phyloP scores from a whole-genome alignment of 2,329 filamentous ascomycete genomes.

The Rutstroemia sp. region DNA sequence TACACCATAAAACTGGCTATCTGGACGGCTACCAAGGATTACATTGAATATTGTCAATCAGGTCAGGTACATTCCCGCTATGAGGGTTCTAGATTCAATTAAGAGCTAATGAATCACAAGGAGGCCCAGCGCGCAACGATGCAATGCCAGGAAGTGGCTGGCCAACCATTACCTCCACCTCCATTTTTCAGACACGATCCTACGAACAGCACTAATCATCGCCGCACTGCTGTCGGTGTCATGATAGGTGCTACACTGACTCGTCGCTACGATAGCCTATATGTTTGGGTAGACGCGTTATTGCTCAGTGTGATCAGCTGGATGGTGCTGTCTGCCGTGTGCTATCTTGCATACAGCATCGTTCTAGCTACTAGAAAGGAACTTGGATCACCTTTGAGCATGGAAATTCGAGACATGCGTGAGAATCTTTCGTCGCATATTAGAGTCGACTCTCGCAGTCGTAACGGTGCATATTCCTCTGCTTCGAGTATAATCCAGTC shows the following conservation, averaged over 20 bases:
- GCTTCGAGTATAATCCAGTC: neutral
- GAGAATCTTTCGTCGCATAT: too few relatives aligned
- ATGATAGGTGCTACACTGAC: neutral
- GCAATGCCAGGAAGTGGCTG: neutral
- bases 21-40: conserved; percentile 3
- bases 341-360: neutral
- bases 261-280: neutral
- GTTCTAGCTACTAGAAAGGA: too few relatives aligned
- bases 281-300: neutral
- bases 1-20: neutral
- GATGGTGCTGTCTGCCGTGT: neutral
- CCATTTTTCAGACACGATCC: neutral
- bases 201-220: neutral
- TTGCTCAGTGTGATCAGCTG: neutral
- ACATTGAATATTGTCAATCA: neutral
- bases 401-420: too few relatives aligned
- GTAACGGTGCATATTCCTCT: neutral
- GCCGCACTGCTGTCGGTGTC: neutral
- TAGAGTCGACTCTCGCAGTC: too few relatives aligned
- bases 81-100: neutral
- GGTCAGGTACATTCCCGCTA: neutral
- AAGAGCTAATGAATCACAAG: neutral
- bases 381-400: neutral
- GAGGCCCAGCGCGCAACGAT: neutral
- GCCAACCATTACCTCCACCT: neutral